These are phyloP conservation scores for Paspalum vaginatum DNA, from an alignment of 176 grass and related monocot genomes.

Conservation along the genomic window DNA sequence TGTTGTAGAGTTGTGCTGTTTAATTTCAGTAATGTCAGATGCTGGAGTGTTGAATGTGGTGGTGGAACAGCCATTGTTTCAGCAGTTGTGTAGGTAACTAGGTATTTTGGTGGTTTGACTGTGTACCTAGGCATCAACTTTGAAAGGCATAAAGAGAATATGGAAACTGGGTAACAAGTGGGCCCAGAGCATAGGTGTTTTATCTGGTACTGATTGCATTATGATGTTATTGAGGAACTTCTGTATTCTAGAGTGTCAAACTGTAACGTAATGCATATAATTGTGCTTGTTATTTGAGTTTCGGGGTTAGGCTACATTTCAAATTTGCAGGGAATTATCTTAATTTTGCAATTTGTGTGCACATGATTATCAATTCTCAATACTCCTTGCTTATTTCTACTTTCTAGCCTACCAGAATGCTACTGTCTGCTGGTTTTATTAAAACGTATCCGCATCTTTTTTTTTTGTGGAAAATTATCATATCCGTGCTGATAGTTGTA, in stretches of 20 bases:
- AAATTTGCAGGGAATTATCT: background rate
- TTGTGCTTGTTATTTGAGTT: conserved; percentile 14
- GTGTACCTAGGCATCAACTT: background rate
- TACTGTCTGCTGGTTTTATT: no score
- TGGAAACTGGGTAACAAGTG: background rate
- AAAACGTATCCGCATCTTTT: no score
- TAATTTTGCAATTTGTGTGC: background rate
- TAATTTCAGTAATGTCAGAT: background rate
- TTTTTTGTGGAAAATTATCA: no score
- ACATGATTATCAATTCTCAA: background rate
- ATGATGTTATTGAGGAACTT: background rate
- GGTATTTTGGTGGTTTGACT: background rate
- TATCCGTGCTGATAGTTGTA: no score
- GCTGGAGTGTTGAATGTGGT: conserved; percentile 1
- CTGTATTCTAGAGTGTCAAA: conserved; percentile 4
- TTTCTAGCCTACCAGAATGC: no score
- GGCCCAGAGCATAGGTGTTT: background rate
- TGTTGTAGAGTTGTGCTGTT: background rate
- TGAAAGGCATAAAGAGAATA: no score
- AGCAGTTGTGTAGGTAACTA: background rate
- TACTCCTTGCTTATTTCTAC: no score
- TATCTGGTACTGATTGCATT: background rate
- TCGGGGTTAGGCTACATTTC: background rate
- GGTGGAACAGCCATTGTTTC: background rate
- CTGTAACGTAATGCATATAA: background rate